Evolutionary conservation across 495 filamentous ascomycete genomes (phyloP).

Genomic region (Aspergillus kassunensis): DNA sequence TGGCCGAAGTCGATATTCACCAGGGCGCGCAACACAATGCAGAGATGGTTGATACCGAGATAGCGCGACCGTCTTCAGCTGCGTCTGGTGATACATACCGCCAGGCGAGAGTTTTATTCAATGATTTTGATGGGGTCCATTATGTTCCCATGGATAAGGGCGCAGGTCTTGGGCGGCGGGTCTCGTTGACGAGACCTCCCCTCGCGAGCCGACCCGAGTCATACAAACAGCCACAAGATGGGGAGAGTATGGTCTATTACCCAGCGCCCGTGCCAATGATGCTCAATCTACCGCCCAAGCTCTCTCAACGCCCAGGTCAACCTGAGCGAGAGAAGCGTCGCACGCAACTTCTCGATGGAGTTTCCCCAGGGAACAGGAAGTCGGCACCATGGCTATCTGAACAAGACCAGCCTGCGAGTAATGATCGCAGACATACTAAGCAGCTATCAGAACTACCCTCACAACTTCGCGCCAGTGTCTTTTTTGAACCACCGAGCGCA

Average conservation of each 20-base stretch:
- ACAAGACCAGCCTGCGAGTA: constrained; percentile 18
- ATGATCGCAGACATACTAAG: constrained; percentile 26
- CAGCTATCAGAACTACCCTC: constrained; percentile 61
- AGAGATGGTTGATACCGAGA: constrained; percentile 17
- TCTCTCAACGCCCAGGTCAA: constrained; percentile 66
- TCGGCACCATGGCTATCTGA: constrained; percentile 34
- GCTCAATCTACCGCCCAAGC: constrained; percentile 83
- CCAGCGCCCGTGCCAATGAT: constrained; percentile 91
- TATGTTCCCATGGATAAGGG: constrained; percentile 50
- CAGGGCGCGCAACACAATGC: constrained; percentile 21
- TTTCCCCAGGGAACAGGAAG: constrained; percentile 47
- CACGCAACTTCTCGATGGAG: constrained; percentile 54
- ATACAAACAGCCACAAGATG: constrained; percentile 60
- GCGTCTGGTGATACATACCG: constrained; percentile 67
- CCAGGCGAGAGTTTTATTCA: constrained; percentile 68
- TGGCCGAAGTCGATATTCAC: constrained; percentile 16
- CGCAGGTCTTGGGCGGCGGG: constrained; percentile 26
- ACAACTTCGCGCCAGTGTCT: constrained; percentile 84
- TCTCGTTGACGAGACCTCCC: constrained; percentile 37
- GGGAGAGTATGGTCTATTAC: constrained; percentile 85
- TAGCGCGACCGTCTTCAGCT: constrained; percentile 42
- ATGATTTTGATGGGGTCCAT: constrained; percentile 93
- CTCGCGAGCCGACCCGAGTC: constrained; percentile 51
- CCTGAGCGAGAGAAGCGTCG: constrained; percentile 63
- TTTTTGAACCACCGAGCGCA: constrained; percentile 70